Evolutionary conservation across 345 rosid species (phyloP).

Genomic region (Angophora floribunda): DNA sequence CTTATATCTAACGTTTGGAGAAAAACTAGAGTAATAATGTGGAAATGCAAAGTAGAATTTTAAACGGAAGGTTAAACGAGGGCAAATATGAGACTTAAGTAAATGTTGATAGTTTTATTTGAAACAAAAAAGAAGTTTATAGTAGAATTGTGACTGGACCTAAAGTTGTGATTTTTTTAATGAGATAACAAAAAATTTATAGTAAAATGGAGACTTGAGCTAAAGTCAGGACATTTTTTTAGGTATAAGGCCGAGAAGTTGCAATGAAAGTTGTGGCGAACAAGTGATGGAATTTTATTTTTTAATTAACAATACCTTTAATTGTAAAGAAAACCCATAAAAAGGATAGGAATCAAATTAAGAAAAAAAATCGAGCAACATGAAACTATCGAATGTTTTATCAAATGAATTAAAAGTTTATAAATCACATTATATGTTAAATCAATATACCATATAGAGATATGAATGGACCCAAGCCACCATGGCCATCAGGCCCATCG

Average conservation of each 20-base stretch:
- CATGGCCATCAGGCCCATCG: not conserved
- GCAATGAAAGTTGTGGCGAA: not conserved
- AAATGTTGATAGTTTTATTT: not conserved
- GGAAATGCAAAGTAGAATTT: not conserved
- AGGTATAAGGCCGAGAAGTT: not conserved
- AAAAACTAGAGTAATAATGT: not conserved
- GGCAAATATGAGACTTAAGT: not conserved
- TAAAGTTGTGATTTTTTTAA: not conserved
- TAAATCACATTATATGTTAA: not conserved
- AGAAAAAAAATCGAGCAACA: not conserved
- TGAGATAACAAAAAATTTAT: not conserved
- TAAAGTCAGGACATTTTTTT: not conserved
- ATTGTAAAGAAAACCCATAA: not conserved
- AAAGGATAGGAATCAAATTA: not conserved
- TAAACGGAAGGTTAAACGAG: accelerated
- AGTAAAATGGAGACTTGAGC: not conserved
- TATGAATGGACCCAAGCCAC: not conserved
- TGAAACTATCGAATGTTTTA: not conserved
- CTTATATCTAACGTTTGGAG: not conserved
- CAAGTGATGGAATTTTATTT: not conserved
- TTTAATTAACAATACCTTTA: not conserved
- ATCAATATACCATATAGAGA: not conserved
- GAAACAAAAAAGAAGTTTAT: too few species aligned
- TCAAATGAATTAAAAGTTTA: not conserved
- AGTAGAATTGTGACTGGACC: not conserved